Evolutionary conservation across 1,284 basidiomycete genomes (phyloP).

Genomic region (Meripilus lineatus): DNA sequence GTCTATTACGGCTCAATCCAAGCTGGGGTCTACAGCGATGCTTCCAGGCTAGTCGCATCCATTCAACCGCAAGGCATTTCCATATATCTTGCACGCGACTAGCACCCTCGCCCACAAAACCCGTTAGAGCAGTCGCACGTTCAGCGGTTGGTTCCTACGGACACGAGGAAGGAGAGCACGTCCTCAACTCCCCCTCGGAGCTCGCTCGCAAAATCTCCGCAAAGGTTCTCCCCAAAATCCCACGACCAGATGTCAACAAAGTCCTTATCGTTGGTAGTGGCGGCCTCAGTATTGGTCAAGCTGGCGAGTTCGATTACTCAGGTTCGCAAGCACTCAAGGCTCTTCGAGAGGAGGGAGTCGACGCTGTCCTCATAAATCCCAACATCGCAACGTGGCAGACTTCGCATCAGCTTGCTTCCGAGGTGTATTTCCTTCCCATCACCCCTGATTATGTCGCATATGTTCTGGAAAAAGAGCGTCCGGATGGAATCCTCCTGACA

Average conservation of each 20-base stretch:
- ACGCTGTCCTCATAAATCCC: conserved; percentile 95
- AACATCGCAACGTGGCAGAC: conserved; percentile 99
- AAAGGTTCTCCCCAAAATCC: conserved; percentile 83
- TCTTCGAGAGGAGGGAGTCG: conserved; percentile 91
- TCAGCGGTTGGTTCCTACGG: conserved; percentile 26
- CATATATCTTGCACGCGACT: conserved; percentile 28
- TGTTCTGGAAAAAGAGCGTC: conserved; percentile 96
- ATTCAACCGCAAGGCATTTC: conserved; percentile 23
- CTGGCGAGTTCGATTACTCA: conserved; percentile 99
- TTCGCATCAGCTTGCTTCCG: conserved; percentile 92
- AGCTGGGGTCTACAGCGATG: conserved; percentile 20
- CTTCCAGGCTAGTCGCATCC: conserved; percentile 13
- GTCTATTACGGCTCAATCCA: conserved; percentile 19
- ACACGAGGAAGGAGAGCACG: conserved; percentile 66
- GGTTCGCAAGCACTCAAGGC: conserved; percentile 99
- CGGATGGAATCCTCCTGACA: conserved; percentile 95
- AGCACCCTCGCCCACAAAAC: conserved; percentile 32
- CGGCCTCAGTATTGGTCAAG: conserved; percentile 96
- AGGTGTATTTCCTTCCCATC: conserved; percentile 98
- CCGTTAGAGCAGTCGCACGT: conserved; percentile 30
- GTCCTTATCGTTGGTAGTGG: conserved; percentile 97
- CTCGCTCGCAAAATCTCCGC: conserved; percentile 89
- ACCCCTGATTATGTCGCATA: conserved; percentile 98
- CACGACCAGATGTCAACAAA: conserved; percentile 88
- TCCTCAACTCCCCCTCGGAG: conserved; percentile 89